Percentiles rank a stretch among this genome's conserved stretches.
Conservation (phyloP, 768 basidiomycete species). For the Pleurotus ostreatus region DNA sequence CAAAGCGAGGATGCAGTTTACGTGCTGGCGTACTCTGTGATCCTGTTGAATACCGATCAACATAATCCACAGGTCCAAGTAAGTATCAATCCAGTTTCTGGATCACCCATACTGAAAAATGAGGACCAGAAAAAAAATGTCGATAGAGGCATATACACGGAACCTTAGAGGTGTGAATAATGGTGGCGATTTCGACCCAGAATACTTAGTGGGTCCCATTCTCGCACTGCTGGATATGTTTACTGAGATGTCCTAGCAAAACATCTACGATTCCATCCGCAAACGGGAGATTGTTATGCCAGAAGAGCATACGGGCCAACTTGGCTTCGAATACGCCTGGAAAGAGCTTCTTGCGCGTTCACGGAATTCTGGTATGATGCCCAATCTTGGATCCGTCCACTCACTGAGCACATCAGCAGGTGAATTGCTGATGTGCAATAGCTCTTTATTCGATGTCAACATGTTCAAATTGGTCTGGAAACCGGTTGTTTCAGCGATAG, state of each 20-base stretch:
- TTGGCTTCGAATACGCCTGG: conserved; percentile 99
- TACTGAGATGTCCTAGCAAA: conserved; percentile 47
- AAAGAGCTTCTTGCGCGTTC: conserved; percentile 87
- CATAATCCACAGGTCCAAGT: conserved; percentile 93
- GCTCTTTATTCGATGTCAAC: conserved; percentile 76
- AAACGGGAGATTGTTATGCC: conserved; percentile 96
- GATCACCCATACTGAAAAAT: neutral
- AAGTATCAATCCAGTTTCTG: conserved; percentile 21
- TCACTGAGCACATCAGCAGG: conserved; percentile 29
- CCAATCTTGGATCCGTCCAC: no score
- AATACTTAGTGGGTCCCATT: conserved; percentile 63
- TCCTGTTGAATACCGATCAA: conserved; percentile 96
- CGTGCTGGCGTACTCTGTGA: conserved; percentile 91
- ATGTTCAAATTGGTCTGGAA: conserved; percentile 97
- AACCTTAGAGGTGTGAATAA: conserved; percentile 94
- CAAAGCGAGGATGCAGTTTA: conserved; percentile 91
- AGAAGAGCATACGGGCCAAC: conserved; percentile 93
- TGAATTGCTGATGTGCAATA: conserved; percentile 73
- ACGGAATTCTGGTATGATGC: conserved; percentile 62
- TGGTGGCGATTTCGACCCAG: conserved; percentile 73
- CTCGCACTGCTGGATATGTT: neutral
- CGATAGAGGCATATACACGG: conserved; percentile 87
- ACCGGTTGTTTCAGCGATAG: conserved; percentile 88
- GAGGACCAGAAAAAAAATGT: conserved; percentile 87
- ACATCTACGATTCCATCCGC: conserved; percentile 91